Evolutionary conservation across 2,329 filamentous ascomycete species (phyloP).

Genomic region (Hypoxylon sp.): DNA sequence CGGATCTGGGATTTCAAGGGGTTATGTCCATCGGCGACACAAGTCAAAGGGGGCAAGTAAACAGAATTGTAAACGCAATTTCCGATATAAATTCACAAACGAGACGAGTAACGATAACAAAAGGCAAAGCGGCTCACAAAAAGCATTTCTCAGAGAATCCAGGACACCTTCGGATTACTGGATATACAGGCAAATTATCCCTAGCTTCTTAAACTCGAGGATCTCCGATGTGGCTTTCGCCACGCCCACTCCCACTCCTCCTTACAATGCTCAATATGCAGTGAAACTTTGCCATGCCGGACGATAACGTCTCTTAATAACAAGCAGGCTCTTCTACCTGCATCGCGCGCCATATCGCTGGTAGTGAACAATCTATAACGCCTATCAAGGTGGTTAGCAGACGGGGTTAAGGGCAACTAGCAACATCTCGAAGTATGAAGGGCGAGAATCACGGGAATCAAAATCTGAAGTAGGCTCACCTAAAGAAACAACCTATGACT

Average conservation of each 20-base stretch:
- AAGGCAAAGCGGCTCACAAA: background rate
- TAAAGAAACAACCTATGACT: background rate
- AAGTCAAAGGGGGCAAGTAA: background rate
- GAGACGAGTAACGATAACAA: background rate
- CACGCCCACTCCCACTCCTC: too few relatives aligned
- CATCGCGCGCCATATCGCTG: background rate
- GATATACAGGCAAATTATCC: background rate
- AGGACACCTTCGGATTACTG: background rate
- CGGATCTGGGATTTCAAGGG: background rate
- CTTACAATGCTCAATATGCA: background rate
- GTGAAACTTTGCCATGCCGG: background rate
- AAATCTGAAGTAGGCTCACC: background rate
- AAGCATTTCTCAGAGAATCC: background rate
- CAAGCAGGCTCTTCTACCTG: background rate
- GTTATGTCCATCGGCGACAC: background rate
- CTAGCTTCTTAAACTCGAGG: slow-evolving; percentile 1
- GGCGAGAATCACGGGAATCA: background rate
- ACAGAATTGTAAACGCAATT: background rate
- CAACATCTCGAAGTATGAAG: background rate
- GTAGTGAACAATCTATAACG: background rate
- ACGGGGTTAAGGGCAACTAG: background rate
- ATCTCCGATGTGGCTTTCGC: background rate
- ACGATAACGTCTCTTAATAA: background rate
- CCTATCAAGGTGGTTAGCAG: background rate
- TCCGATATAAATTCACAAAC: background rate